Evolutionary conservation across 306 rosid species (phyloP).

Genomic region (Cicer arietinum): DNA sequence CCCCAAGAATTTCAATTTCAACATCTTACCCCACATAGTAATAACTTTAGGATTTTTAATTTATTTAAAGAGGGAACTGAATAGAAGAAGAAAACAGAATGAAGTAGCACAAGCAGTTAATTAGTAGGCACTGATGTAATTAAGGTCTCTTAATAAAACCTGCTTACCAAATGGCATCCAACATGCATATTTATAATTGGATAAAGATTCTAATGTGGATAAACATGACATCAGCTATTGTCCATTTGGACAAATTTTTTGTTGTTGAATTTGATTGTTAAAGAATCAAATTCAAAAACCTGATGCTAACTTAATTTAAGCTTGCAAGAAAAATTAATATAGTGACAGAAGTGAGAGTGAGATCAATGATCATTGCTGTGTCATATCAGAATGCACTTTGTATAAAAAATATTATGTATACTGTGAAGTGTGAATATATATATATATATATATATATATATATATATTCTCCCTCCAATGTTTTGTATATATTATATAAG

Average conservation of each 20-base stretch:
- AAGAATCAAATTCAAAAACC: slow-evolving; percentile 7
- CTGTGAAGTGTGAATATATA: background rate
- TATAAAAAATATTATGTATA: no score
- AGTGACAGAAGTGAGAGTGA: background rate
- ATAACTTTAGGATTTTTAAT: background rate
- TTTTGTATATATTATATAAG: background rate
- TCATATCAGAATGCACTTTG: background rate
- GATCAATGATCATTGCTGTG: background rate
- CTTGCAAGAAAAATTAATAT: slow-evolving; percentile 6
- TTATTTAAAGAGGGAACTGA: background rate
- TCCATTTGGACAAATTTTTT: slow-evolving; percentile 5
- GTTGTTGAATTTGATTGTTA: background rate
- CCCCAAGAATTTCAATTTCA: slow-evolving; percentile 43
- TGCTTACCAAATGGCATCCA: slow-evolving; percentile 33
- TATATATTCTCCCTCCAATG: background rate
- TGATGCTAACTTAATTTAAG: slow-evolving; percentile 3
- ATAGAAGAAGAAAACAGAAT: background rate
- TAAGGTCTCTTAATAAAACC: slow-evolving; percentile 6
- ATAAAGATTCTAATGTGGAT: background rate
- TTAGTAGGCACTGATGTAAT: background rate
- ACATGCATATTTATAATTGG: slow-evolving; percentile 37
- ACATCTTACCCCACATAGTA: slow-evolving; percentile 38
- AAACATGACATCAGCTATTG: slow-evolving; percentile 11
- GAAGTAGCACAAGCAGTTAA: background rate
- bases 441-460: background rate